Conservation (phyloP, 2,329 filamentous ascomycete genomes). For the Cadophora luteo-olivacea region DNA sequence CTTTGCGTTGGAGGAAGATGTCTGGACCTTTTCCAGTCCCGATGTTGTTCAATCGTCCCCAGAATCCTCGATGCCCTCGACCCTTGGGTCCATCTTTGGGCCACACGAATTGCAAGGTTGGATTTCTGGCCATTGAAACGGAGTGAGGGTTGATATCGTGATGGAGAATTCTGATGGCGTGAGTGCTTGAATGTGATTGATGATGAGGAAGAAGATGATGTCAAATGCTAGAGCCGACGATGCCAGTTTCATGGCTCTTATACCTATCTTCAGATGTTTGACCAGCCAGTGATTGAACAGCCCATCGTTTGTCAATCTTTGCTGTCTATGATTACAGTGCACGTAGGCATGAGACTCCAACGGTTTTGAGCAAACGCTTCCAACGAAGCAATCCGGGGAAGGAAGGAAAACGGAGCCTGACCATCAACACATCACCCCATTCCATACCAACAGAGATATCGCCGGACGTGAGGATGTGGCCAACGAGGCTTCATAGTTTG, state of each 20-base stretch:
- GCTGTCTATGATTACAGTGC: conserved; percentile 32
- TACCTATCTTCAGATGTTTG: conserved; percentile 30
- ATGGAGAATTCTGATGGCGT: too few species aligned
- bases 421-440: neutral
- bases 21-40: conserved; percentile 50
- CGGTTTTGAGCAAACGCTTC: conserved; percentile 27
- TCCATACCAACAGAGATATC: neutral
- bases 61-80: conserved; percentile 37
- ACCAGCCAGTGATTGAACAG: conserved; percentile 15
- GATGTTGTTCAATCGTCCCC: conserved; percentile 45
- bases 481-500: neutral
- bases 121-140: neutral
- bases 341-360: conserved; percentile 15
- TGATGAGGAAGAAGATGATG: neutral
- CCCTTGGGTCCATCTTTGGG: conserved; percentile 42
- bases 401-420: conserved; percentile 10
- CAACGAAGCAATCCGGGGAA: conserved; percentile 23
- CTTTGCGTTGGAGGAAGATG: conserved; percentile 46
- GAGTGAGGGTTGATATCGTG: neutral
- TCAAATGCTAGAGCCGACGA: neutral
- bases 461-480: neutral
- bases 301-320: conserved; percentile 33
- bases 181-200: neutral
- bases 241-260: conserved; percentile 27
- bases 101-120: conserved; percentile 40